These are phyloP conservation scores for Zygosaccharomyces pseudobailii DNA, from an alignment of 1,139 yeast genomes.

Conservation along the genomic window DNA sequence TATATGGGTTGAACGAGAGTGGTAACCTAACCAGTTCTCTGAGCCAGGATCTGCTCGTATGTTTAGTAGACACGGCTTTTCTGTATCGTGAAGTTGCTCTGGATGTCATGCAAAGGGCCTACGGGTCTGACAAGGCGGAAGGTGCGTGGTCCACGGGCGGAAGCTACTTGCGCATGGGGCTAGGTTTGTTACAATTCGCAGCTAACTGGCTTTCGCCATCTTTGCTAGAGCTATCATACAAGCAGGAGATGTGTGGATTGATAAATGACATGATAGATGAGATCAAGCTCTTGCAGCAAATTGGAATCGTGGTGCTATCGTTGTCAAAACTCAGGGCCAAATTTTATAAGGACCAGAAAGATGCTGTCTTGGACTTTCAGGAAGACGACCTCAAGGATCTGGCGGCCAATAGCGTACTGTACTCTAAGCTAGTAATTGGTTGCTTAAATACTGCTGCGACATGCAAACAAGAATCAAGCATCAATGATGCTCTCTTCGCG, in stretches of 20 bases:
- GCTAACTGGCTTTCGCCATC: conserved; percentile 4
- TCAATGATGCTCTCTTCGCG: conserved; percentile 11
- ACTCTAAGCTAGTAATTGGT: conserved; percentile 29
- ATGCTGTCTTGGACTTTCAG: conserved; percentile 27
- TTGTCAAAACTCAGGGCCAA: conserved; percentile 26
- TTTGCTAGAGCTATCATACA: neutral
- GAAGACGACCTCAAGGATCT: conserved; percentile 25
- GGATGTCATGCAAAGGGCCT: conserved; percentile 25
- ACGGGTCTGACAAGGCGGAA: conserved; percentile 13
- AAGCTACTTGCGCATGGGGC: conserved; percentile 20
- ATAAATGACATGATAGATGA: conserved; percentile 13
- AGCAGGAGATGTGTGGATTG: conserved; percentile 1
- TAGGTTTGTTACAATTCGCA: conserved; percentile 23
- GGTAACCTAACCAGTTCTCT: neutral
- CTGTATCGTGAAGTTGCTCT: conserved; percentile 20
- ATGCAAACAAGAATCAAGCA: conserved; percentile 8
- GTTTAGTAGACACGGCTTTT: conserved; percentile 18
- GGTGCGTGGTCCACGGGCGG: conserved; percentile 27
- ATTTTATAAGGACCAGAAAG: conserved; percentile 18
- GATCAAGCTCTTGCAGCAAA: conserved; percentile 25
- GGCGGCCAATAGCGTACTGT: conserved; percentile 20
- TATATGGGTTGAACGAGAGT: neutral
- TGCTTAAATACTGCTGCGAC: conserved; percentile 19
- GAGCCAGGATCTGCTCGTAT: conserved; percentile 4
- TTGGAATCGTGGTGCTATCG: conserved; percentile 26